Percentiles rank a stretch among this genome's conserved stretches.
Conservation (phyloP, 495 filamentous ascomycete genomes). For the Hyphodiscus hymeniophilus region DNA sequence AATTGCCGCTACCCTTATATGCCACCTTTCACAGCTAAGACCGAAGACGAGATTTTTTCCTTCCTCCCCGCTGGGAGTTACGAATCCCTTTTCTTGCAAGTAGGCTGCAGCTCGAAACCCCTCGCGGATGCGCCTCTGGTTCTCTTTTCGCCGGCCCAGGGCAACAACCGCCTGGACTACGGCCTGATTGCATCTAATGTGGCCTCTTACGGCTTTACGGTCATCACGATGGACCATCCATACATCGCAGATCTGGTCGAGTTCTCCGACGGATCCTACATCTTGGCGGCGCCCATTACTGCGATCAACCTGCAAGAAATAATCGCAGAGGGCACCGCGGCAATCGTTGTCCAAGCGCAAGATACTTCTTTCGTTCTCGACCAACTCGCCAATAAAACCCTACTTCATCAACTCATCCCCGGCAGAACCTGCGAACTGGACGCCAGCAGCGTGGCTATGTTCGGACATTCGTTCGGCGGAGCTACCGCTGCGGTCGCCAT, state of each 20-base stretch:
- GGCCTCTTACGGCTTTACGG: slow-evolving; percentile 40
- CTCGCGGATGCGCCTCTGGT: slow-evolving; percentile 18
- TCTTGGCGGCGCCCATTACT: no score
- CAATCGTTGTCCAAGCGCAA: slow-evolving; percentile 22
- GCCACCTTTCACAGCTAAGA: slow-evolving; percentile 9
- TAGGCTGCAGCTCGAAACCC: not conserved
- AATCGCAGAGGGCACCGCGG: not conserved
- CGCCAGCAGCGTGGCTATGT: slow-evolving; percentile 27
- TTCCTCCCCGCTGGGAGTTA: slow-evolving; percentile 12
- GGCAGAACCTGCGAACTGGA: slow-evolving; percentile 9
- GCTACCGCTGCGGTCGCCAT: slow-evolving; percentile 35
- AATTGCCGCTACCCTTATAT: slow-evolving; percentile 18
- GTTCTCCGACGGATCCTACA: slow-evolving; percentile 31
- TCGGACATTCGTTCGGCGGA: slow-evolving; percentile 49
- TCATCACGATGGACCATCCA: slow-evolving; percentile 41
- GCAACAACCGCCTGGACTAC: slow-evolving; percentile 30
- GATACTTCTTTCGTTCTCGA: slow-evolving; percentile 32
- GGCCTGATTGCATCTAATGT: slow-evolving; percentile 32
- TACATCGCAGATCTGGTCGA: slow-evolving; percentile 40
- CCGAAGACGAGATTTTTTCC: slow-evolving; percentile 3
- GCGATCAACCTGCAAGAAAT: no score
- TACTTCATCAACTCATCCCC: slow-evolving; percentile 16
- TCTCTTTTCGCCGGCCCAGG: slow-evolving; percentile 33
- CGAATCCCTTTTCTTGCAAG: slow-evolving; percentile 6
- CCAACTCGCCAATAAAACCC: slow-evolving; percentile 21